Conservation (phyloP, 805 yeast species). For the Wickerhamomyces alni region DNA sequence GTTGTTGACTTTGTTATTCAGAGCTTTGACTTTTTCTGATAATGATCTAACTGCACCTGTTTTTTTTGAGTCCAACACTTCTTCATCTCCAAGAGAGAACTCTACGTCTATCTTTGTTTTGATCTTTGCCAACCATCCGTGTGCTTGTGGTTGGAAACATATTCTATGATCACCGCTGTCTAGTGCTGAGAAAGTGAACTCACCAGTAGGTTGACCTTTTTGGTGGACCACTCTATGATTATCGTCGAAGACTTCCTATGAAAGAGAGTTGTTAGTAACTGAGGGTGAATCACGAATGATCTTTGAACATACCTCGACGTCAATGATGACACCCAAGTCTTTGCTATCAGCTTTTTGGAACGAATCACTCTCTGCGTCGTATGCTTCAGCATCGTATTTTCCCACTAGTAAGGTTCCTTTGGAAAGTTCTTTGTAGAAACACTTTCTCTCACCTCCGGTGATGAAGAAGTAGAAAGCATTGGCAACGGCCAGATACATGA, state of each 20-base stretch:
- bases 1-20: slow-evolving; percentile 51
- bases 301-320: slow-evolving; percentile 31
- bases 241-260: slow-evolving; percentile 63
- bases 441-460: slow-evolving; percentile 45
- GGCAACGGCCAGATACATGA: slow-evolving; percentile 21
- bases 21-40: slow-evolving; percentile 49
- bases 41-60: slow-evolving; percentile 48
- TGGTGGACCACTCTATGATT: slow-evolving; percentile 71
- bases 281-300: too few species aligned
- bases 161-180: slow-evolving; percentile 78
- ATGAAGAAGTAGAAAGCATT: slow-evolving; percentile 44
- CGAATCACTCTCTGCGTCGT: slow-evolving; percentile 29
- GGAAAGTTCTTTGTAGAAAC: slow-evolving; percentile 51
- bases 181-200: slow-evolving; percentile 65
- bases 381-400: slow-evolving; percentile 41
- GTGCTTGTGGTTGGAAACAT: slow-evolving; percentile 48
- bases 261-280: slow-evolving; percentile 9
- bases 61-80: slow-evolving; percentile 62
- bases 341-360: slow-evolving; percentile 30
- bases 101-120: slow-evolving; percentile 56
- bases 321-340: slow-evolving; percentile 33
- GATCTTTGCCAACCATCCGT: slow-evolving; percentile 59
- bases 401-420: slow-evolving; percentile 45
- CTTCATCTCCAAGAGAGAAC: slow-evolving; percentile 60
- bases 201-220: slow-evolving; percentile 58